Base-by-base conservation (phyloP, 345 rosid species). In the Carallia brachiata region DNA sequence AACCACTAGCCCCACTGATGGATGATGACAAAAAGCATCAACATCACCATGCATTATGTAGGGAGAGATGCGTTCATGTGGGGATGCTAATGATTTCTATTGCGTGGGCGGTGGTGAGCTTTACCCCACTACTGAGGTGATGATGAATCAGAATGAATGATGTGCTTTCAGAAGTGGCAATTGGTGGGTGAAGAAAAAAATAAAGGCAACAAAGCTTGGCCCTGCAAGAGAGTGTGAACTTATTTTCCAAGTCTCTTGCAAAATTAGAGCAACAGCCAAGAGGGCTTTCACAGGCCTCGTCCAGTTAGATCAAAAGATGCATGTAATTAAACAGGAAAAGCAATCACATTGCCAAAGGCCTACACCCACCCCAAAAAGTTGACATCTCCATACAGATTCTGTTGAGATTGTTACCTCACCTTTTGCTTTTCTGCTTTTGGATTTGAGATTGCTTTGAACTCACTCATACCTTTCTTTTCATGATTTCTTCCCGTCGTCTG, bases 171-270 rank as follows among this genome's bases (percentile, higher is more conserved):
- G 16, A 44, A 44, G 50, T 44, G 50, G 50, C 4, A 44, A 44
- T 0, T 10, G 50, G 1, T 12, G 16, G 50, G 16, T 13, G 10
- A 44, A 10, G 0, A 3, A 44, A 3, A 12, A 44, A 3, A 44
- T 0, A 12, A 44, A 44, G 16, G 50, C 16, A 44, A 4, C 3
- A 12, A 12, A 44, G 16, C 16, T 12, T 44, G 50, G 50, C 50
- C 50, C 50, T 44, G 50, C 50, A 12, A 12, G 13, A 15, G 13
- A 15, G 8, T 5, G 12, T 3, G 16, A 12, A 12, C 15, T 66
- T 70, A 61, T 34, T 36, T 50, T 61, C 52, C 58, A 70, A 70
- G 66, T 52, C 50, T 48, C 52, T 61, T 36, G 13, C 48, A 48
- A 52, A 47, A 60, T 30, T 27, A 27, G 34, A 60, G 30, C 15